Evolutionary conservation across 2,329 filamentous ascomycete genomes (phyloP).

Genomic region (Colletotrichum sublineola): DNA sequence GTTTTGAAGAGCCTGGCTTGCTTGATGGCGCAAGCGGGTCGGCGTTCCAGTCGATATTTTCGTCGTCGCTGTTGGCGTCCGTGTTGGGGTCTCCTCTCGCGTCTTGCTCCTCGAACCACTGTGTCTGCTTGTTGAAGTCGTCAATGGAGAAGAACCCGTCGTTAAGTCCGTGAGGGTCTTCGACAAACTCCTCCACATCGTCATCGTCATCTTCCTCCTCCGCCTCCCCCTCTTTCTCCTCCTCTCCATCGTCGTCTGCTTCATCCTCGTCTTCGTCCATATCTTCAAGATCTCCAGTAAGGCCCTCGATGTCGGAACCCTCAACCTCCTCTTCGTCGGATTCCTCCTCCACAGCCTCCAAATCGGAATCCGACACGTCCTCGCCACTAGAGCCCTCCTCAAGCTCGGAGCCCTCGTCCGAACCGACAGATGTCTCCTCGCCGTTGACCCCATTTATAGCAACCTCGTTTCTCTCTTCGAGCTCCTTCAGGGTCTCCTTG

Average conservation of each 20-base stretch:
- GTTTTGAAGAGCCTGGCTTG: conserved; percentile 48
- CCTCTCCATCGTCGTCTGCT: conserved; percentile 48
- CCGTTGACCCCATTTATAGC: conserved; percentile 58
- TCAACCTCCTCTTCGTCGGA: conserved; percentile 49
- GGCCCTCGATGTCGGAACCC: conserved; percentile 50
- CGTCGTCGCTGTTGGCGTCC: conserved; percentile 82
- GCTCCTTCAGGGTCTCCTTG: conserved; percentile 60
- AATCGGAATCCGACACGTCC: conserved; percentile 45
- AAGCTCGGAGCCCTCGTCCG: conserved; percentile 47
- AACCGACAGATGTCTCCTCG: conserved; percentile 51
- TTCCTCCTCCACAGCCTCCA: conserved; percentile 44
- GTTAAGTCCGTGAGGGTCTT: conserved; percentile 88
- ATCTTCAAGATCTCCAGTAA: conserved; percentile 42
- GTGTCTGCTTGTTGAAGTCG: conserved; percentile 94
- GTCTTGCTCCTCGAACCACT: conserved; percentile 90
- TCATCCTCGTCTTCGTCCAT: conserved; percentile 53
- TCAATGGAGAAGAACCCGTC: conserved; percentile 99
- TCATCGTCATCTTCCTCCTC: conserved; percentile 63
- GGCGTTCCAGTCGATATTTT: conserved; percentile 83
- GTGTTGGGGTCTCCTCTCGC: conserved; percentile 80
- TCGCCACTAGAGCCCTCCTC: conserved; percentile 49
- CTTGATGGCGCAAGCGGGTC: conserved; percentile 72
- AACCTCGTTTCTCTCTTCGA: conserved; percentile 58
- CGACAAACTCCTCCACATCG: conserved; percentile 68
- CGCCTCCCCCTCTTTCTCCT: conserved; percentile 52